These are phyloP conservation scores for Suillus alpinus DNA, from an alignment of 768 basidiomycete species.

Conservation along the genomic window DNA sequence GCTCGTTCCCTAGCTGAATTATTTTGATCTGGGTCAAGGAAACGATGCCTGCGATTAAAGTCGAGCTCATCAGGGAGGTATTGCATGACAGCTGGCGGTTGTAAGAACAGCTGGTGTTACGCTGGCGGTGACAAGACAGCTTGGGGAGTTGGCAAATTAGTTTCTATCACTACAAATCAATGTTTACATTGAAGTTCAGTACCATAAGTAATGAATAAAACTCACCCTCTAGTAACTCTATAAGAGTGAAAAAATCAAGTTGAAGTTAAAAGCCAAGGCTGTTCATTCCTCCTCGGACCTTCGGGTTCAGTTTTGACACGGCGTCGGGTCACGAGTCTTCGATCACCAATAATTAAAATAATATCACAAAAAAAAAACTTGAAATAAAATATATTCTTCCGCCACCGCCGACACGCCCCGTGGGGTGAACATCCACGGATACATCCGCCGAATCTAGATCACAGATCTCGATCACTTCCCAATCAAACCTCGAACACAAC, in stretches of 20 bases:
- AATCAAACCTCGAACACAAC: constrained; percentile 71
- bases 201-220: background rate
- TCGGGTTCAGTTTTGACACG: background rate
- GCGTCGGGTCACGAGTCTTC: background rate
- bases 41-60: constrained; percentile 50
- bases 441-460: constrained; percentile 1
- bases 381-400: background rate
- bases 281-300: background rate
- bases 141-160: background rate
- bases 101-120: background rate
- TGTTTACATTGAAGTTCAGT: too few relatives aligned
- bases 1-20: constrained; percentile 58
- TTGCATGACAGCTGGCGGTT: constrained; percentile 25
- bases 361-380: background rate
- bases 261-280: background rate
- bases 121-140: background rate
- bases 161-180: background rate
- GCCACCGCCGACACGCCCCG: background rate
- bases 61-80: constrained; percentile 49
- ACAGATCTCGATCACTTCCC: background rate
- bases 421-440: constrained; percentile 2
- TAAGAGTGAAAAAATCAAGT: background rate
- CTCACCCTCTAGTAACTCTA: background rate
- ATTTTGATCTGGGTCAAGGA: constrained; percentile 42
- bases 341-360: background rate